These are phyloP conservation scores for Sequoiadendron giganteum DNA, from an alignment of 75 land plant species.

Conservation along the genomic window DNA sequence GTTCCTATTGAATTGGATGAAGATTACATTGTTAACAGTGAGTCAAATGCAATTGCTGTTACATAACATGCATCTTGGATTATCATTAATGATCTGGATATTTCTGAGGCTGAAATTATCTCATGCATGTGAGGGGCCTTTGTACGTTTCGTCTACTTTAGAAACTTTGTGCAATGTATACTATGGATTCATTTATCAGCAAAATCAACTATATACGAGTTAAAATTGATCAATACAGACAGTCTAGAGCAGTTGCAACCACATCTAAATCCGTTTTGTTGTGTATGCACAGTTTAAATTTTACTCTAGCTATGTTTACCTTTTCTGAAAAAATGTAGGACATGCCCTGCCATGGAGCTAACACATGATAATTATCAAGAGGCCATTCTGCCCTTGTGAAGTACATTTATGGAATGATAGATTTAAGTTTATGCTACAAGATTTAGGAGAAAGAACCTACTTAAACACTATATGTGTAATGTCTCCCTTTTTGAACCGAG, in stretches of 20 bases:
- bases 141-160: background rate
- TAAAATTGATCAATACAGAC: background rate
- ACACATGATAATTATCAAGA: background rate
- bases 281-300: background rate
- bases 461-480: no score
- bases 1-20: background rate
- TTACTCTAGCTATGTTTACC: background rate
- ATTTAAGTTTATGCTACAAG: background rate
- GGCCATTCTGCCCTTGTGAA: background rate
- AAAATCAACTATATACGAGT: background rate
- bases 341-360: background rate
- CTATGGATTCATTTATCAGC: background rate
- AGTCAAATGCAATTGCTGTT: constrained; percentile 24
- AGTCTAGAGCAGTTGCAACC: background rate
- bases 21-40: constrained; percentile 9
- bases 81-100: background rate
- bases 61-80: constrained; percentile 11
- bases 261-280: background rate
- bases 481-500: no score
- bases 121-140: background rate
- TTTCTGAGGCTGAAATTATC: background rate
- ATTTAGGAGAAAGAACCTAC: background rate
- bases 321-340: background rate
- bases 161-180: background rate
- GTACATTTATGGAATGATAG: background rate